These are phyloP conservation scores for Syncephalastrum racemosum DNA, from an alignment of 371 early-diverging fungal genomes.

Conservation along the genomic window DNA sequence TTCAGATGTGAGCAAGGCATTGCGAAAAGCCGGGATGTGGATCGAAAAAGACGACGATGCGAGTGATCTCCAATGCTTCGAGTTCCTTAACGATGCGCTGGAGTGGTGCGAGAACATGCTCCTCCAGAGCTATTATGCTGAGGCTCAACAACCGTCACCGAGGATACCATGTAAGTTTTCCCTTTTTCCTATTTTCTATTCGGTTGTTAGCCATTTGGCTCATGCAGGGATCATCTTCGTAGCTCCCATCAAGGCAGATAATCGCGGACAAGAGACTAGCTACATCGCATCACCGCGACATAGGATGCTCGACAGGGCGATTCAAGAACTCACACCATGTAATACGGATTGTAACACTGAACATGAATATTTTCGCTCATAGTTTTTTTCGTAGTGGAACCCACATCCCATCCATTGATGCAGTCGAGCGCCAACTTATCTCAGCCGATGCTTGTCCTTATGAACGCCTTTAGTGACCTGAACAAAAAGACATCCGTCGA, in stretches of 20 bases:
- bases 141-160: constrained; percentile 24
- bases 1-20: constrained; percentile 71
- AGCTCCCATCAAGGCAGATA: constrained; percentile 15
- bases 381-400: constrained; percentile 16
- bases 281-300: constrained; percentile 38
- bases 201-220: not conserved
- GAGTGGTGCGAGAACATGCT: constrained; percentile 95
- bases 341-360: constrained; percentile 11
- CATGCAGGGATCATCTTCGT: not conserved
- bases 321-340: constrained; percentile 40
- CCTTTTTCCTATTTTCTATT: not conserved
- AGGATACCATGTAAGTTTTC: constrained; percentile 13
- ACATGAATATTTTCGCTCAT: not conserved
- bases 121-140: constrained; percentile 68
- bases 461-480: constrained; percentile 69
- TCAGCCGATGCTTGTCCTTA: constrained; percentile 61
- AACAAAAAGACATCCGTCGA: constrained; percentile 39
- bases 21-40: constrained; percentile 83
- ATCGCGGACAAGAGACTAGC: constrained; percentile 2
- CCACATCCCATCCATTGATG: constrained; percentile 14
- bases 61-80: constrained; percentile 70
- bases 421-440: constrained; percentile 32
- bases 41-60: constrained; percentile 34
- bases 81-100: constrained; percentile 79
- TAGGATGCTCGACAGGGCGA: constrained; percentile 35